phyloP scores from a whole-genome alignment of 345 rosid species.

The Physaria fendleri region DNA sequence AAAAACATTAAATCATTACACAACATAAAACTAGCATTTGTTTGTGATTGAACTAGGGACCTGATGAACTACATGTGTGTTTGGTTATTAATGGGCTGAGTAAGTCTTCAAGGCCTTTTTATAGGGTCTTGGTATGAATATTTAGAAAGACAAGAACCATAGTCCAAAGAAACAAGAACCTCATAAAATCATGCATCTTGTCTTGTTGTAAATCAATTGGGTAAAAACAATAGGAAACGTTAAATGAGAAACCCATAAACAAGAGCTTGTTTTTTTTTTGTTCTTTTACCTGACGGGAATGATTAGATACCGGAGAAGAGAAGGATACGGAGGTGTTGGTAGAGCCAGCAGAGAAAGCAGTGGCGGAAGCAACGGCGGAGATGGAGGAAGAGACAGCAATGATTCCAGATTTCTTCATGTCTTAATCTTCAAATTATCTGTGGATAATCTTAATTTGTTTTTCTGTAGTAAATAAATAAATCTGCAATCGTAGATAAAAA shows the following conservation, averaged over 20 bases:
- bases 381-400: conserved; percentile 47
- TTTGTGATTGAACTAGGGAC: neutral
- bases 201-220: neutral
- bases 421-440: neutral
- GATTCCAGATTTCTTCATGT: conserved; percentile 55
- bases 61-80: neutral
- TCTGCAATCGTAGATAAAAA: conserved; percentile 17
- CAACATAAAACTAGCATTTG: neutral
- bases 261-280: neutral
- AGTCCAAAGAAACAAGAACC: neutral
- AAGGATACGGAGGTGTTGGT: conserved; percentile 42
- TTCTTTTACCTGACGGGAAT: conserved; percentile 45
- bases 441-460: neutral
- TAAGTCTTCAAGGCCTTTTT: neutral
- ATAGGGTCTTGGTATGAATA: neutral
- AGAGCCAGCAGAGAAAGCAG: conserved; percentile 35
- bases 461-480: neutral
- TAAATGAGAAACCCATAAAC: conserved; percentile 23
- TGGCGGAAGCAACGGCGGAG: conserved; percentile 44
- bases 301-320: conserved; percentile 35
- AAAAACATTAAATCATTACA: neutral
- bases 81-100: conserved; percentile 12
- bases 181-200: neutral
- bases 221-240: conserved; percentile 5
- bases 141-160: neutral